These are phyloP conservation scores for Trichoderma cornu-damae DNA, from an alignment of 2,329 filamentous ascomycete genomes.

Conservation along the genomic window DNA sequence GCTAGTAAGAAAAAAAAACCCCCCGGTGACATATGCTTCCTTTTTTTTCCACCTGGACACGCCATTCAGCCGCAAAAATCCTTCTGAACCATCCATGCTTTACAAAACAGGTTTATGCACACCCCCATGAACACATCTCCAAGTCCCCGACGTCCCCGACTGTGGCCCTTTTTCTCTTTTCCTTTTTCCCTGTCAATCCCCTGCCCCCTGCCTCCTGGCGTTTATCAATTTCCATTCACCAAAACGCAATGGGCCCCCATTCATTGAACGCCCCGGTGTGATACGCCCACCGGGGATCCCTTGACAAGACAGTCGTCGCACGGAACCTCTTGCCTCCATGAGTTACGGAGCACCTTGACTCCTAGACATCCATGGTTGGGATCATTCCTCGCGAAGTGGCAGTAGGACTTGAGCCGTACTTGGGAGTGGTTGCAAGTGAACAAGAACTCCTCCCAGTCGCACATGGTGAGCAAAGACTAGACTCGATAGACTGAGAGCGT, in stretches of 20 bases:
- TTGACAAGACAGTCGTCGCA: slow-evolving; percentile 45
- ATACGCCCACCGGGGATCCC: neutral
- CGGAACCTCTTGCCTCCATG: slow-evolving; percentile 50
- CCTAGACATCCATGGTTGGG: slow-evolving; percentile 63
- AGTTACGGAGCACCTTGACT: slow-evolving; percentile 59
- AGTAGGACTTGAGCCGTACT: slow-evolving; percentile 60
- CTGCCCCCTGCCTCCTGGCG: neutral
- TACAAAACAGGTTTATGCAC: neutral
- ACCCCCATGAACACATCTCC: neutral
- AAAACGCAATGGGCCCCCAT: neutral
- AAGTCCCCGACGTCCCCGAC: neutral
- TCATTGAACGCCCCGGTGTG: neutral
- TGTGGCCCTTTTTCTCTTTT: no score
- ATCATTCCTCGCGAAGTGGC: slow-evolving; percentile 70
- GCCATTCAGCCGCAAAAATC: slow-evolving; percentile 7
- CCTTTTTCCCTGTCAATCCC: neutral
- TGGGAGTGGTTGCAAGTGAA: slow-evolving; percentile 60
- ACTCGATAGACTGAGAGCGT: neutral
- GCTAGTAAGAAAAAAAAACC: no score
- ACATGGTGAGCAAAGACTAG: slow-evolving; percentile 47
- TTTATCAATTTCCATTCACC: neutral
- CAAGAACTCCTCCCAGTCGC: slow-evolving; percentile 64
- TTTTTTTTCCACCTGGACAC: neutral
- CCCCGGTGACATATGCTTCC: no score
- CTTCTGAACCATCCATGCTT: neutral